Evolutionary conservation across 805 yeast genomes (phyloP), one percentile per base, ranked within the genome.

Genomic region (Cyberlindnera mrakii): DNA sequence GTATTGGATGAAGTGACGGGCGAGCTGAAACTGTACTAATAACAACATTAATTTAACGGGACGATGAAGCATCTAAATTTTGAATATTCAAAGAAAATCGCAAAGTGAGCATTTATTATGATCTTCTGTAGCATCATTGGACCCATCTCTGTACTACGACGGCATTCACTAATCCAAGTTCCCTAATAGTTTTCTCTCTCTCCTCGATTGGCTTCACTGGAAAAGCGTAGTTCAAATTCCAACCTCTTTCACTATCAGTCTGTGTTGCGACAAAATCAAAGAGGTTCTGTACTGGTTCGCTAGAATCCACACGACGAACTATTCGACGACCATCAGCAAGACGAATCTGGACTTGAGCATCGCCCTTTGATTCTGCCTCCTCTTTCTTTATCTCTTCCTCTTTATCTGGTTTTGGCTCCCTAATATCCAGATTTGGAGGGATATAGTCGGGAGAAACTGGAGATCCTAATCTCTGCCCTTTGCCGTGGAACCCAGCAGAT

Each of bases 131-230:
- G 20, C 11, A 14, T 6, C 5, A 11, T 27, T 35, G 43, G 7
- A 33, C 70, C 93, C 95, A 85, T 66, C 93, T 81, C 64, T 88
- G 97, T 15, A 90, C 87, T 27, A 90, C 80, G n/a, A 87, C 96
- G 2, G 97, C 77, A 52, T 86, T 86, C 40, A 75, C 74, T 49
- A 88, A 69, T 30, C 87, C 87, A 5, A 95, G 93, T 25, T 80
- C 88, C 44, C 74, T 76, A 39, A 91, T 77, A 2, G 84, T 74
- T 32, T 71, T 58, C 10, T 66, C 67, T 35, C 70, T 65, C 44
- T 84, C 79, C 39, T 74, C 79, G 33, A 91, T 75, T 23, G 82
- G 78, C 59, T 78, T 76, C 25, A 85, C 81, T 9, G 98, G 98
- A 67, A 87, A 87, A 0, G 95, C 79, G 49, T 85, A 79, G 43